Conservation (phyloP, 495 filamentous ascomycete genomes). For the Physcia stellaris region DNA sequence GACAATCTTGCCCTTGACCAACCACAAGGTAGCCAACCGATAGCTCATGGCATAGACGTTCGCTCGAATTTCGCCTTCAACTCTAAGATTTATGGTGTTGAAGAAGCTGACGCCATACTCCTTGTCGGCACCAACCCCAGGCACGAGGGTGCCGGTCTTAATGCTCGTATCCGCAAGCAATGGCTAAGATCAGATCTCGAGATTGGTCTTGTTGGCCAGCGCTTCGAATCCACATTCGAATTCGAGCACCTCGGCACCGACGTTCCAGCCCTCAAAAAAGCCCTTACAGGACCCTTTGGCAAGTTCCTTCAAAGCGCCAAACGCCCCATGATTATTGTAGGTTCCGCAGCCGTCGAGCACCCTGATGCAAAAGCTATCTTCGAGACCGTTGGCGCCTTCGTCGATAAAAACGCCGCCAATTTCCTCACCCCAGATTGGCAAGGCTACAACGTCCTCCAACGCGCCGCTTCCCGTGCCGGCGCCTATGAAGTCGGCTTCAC, state of each 20-base stretch:
- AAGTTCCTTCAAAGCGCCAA: constrained; percentile 81
- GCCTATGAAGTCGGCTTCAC: constrained; percentile 95
- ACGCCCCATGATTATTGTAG: constrained; percentile 90
- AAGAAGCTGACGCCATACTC: constrained; percentile 85
- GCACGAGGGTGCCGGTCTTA: constrained; percentile 85
- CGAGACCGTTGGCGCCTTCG: constrained; percentile 73
- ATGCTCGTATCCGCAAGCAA: constrained; percentile 93
- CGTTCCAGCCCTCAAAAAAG: constrained; percentile 63
- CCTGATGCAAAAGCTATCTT: constrained; percentile 82
- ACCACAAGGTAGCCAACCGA: constrained; percentile 64
- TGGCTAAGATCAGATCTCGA: constrained; percentile 92
- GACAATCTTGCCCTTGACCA: constrained; percentile 92
- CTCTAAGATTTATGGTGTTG: constrained; percentile 81
- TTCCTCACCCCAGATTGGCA: constrained; percentile 89
- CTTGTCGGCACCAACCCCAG: constrained; percentile 89
- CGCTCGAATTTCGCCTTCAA: constrained; percentile 95
- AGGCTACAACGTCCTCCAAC: constrained; percentile 91
- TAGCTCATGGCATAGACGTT: constrained; percentile 87
- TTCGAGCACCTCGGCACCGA: constrained; percentile 77
- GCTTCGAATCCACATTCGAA: constrained; percentile 86
- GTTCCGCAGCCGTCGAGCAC: constrained; percentile 80
- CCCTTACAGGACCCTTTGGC: constrained; percentile 74
- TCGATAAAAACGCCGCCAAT: constrained; percentile 80
- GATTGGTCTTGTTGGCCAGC: constrained; percentile 80
- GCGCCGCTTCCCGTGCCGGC: constrained; percentile 76